Conservation (phyloP, 805 yeast species). For the Hermanozyma aechmeae region DNA sequence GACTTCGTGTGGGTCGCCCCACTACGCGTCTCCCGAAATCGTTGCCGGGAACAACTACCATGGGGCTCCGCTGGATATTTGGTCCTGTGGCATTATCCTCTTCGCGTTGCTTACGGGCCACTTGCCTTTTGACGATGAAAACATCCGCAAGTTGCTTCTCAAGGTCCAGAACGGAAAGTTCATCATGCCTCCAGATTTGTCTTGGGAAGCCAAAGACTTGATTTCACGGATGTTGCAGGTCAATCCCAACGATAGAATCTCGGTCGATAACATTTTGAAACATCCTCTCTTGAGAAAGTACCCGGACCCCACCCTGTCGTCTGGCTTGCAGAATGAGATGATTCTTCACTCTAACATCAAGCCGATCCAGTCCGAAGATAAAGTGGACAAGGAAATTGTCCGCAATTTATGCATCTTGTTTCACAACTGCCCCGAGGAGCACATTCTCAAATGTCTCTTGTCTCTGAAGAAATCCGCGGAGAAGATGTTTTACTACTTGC, state of each 20-base stretch:
- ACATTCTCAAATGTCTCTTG: slow-evolving; percentile 43
- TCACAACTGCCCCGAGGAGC: slow-evolving; percentile 60
- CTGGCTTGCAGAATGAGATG: slow-evolving; percentile 9
- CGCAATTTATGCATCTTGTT: slow-evolving; percentile 71
- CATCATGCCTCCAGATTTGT: slow-evolving; percentile 71
- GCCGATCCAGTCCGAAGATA: slow-evolving; percentile 31
- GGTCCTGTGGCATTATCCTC: slow-evolving; percentile 96
- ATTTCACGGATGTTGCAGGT: slow-evolving; percentile 74
- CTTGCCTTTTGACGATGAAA: slow-evolving; percentile 94
- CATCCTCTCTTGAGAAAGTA: slow-evolving; percentile 83
- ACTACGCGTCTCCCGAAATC: slow-evolving; percentile 96
- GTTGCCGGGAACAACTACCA: slow-evolving; percentile 93
- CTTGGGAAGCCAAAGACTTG: slow-evolving; percentile 80
- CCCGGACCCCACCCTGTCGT: slow-evolving; percentile 33
- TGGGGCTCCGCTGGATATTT: slow-evolving; percentile 94
- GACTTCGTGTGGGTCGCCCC: slow-evolving; percentile 97
- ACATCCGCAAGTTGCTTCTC: slow-evolving; percentile 73
- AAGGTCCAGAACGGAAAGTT: slow-evolving; percentile 90
- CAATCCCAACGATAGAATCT: slow-evolving; percentile 72
- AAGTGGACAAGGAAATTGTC: slow-evolving; percentile 65
- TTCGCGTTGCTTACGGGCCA: slow-evolving; percentile 93
- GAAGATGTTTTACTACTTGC: slow-evolving; percentile 69
- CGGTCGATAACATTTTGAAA: slow-evolving; percentile 60
- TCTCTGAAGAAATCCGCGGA: slow-evolving; percentile 59
- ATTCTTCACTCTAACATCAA: slow-evolving; percentile 14